Percentiles rank a stretch among this genome's conserved stretches.
Evolutionary conservation across 768 basidiomycete genomes (phyloP).

Genomic region (Neoboletus subvelutipes): DNA sequence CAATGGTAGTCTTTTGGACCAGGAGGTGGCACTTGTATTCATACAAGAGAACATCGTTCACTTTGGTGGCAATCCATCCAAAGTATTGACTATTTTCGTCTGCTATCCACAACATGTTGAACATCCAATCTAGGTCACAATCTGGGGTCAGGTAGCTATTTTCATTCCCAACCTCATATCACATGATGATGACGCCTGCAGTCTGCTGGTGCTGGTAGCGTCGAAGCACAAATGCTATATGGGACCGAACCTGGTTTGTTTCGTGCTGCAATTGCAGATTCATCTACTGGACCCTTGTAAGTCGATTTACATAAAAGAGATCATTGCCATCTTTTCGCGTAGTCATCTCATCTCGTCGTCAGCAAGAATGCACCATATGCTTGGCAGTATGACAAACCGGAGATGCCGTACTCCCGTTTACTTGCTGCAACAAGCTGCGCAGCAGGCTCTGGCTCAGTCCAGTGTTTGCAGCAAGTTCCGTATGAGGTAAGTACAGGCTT

Average conservation of each 20-base stretch:
- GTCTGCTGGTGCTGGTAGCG: constrained; percentile 20
- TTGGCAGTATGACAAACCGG: constrained; percentile 49
- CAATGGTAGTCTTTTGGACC: constrained; percentile 62
- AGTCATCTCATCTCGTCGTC: not conserved
- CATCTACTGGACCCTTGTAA: constrained; percentile 21
- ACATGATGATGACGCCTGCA: not conserved
- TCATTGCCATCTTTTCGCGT: not conserved
- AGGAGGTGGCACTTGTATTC: constrained; percentile 56
- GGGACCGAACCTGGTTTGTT: constrained; percentile 6
- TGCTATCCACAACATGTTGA: not conserved
- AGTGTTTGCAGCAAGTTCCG: constrained; percentile 38
- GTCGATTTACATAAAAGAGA: not conserved
- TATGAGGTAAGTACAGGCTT: constrained; percentile 15
- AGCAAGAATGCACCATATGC: constrained; percentile 53
- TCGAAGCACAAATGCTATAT: constrained; percentile 16
- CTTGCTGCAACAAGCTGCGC: constrained; percentile 47
- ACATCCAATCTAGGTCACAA: constrained; percentile 9
- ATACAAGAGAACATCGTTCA: constrained; percentile 62
- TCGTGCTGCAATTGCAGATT: constrained; percentile 19
- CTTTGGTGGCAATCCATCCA: constrained; percentile 63
- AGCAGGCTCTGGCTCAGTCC: constrained; percentile 37
- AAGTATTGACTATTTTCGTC: constrained; percentile 32
- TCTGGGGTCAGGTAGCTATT: constrained; percentile 19
- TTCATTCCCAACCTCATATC: not conserved
- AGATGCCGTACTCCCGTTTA: constrained; percentile 49